Percentiles rank a stretch among this genome's conserved stretches.
phyloP scores from a whole-genome alignment of 371 early-diverging fungal species.

The Entomophthora muscae region DNA sequence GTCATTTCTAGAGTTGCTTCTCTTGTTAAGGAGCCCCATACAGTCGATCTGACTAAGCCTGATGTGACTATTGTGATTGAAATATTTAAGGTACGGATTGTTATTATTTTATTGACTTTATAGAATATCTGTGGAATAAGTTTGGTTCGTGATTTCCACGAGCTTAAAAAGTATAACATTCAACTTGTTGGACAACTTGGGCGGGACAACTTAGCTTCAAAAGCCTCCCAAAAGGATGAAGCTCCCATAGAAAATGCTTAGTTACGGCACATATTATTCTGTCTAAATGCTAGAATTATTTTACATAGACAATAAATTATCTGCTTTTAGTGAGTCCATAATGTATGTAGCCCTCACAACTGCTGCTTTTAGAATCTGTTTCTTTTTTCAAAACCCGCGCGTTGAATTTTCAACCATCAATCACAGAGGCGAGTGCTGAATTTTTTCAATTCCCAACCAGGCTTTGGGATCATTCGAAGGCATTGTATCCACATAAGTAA shows the following conservation, averaged over 20 bases:
- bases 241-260: background rate
- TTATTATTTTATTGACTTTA: slow-evolving; percentile 1
- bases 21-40: slow-evolving; percentile 32
- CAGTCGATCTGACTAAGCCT: slow-evolving; percentile 40
- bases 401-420: too few relatives aligned
- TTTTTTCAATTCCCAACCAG: too few relatives aligned
- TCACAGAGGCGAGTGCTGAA: too few relatives aligned
- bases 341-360: too few relatives aligned
- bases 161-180: slow-evolving; percentile 45
- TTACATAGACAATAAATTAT: too few relatives aligned
- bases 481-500: too few relatives aligned
- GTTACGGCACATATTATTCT: too few relatives aligned
- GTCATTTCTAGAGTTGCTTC: slow-evolving; percentile 32
- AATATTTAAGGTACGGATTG: slow-evolving; percentile 33
- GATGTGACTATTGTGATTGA: slow-evolving; percentile 44
- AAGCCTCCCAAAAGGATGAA: background rate
- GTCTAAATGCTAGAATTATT: too few relatives aligned
- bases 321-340: too few relatives aligned
- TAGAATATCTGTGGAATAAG: slow-evolving; percentile 54
- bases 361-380: background rate
- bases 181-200: slow-evolving; percentile 13
- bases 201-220: background rate
- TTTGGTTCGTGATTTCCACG: slow-evolving; percentile 39
- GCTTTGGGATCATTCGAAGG: too few relatives aligned
- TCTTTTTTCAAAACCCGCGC: too few relatives aligned